Base-by-base conservation (phyloP, 495 filamentous ascomycete species). In the Daldinia bambusicola region DNA sequence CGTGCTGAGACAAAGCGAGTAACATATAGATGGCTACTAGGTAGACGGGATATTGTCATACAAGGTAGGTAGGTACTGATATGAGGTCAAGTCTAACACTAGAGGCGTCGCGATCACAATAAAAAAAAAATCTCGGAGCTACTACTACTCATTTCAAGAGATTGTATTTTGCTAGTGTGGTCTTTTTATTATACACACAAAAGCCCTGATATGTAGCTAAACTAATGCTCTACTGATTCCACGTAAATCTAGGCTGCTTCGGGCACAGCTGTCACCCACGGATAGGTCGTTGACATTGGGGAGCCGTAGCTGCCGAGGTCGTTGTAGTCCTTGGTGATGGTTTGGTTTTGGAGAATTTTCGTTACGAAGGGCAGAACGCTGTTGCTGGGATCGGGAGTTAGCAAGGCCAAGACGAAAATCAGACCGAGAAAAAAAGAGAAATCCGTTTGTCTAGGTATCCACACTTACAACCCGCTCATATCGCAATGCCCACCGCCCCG, bases 351-450 rank as follows among this genome's bases (percentile, higher is more conserved):
- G 43, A 86, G 78, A 32, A 84, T 76, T 66, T 86, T 82, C 62
- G 81, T 79, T 32, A 85, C 84, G 69, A 82, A 86, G 6, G 84
- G 84, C 55, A 86, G 71, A 14, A 87, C 77, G 48, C 81, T 81
- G 26, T 82, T 76, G 65, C 82, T 84, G 63, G 18, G 18, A 37
- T 16, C 34, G n/a, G n/a, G 16, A 58, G 72, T 76, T 40, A 75
- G 71, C 43, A 30, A 34, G n/a, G n/a, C 26, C 26, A 26, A 26
- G 26, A 26, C 26, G 3, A 26, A 26, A 26, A 26, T 26, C 26
- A 3, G 26, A 26, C 13, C 18, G 57, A 7, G 14, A 7, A 50
- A 2, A 51, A 52, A 30, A 51, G 30, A 60, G 6, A 13, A 55
- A 56, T 16, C 2, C 16, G 22, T 10, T 38, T 13, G 26, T 26